phyloP scores from a whole-genome alignment of 495 filamentous ascomycete species.

The Penicillium antarcticum region DNA sequence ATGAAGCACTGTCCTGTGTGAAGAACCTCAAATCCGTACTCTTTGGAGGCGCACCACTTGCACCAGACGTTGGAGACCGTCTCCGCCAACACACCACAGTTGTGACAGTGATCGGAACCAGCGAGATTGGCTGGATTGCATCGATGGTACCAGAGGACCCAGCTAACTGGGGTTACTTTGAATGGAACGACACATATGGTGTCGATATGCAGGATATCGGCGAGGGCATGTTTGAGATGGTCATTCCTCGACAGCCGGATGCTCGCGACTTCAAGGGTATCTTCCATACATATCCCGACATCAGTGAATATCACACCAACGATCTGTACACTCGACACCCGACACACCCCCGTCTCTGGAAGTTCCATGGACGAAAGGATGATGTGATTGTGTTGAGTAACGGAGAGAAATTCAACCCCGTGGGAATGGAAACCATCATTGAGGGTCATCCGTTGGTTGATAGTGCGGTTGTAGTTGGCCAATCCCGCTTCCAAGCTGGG shows the following conservation, averaged over 20 bases:
- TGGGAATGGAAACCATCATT: constrained; percentile 32
- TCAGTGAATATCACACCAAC: constrained; percentile 49
- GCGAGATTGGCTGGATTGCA: constrained; percentile 17
- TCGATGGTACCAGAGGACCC: constrained; percentile 31
- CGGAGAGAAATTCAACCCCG: constrained; percentile 44
- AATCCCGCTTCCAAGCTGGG: constrained; percentile 28
- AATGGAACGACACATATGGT: constrained; percentile 44
- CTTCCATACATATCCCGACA: constrained; percentile 55
- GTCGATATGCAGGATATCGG: constrained; percentile 39
- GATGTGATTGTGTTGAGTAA: constrained; percentile 43
- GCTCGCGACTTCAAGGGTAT: constrained; percentile 37
- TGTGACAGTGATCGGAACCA: constrained; percentile 12
- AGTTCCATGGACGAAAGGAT: constrained; percentile 30
- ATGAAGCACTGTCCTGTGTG: constrained; percentile 13
- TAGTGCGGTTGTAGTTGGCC: constrained; percentile 33
- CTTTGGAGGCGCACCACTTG: constrained; percentile 24
- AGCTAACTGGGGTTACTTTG: constrained; percentile 49
- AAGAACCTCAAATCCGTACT: constrained; percentile 9
- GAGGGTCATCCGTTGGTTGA: constrained; percentile 23
- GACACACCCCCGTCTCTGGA: constrained; percentile 26
- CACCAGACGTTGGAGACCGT: constrained; percentile 10
- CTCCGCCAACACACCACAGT: constrained; percentile 15
- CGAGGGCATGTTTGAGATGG: constrained; percentile 46
- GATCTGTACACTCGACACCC: constrained; percentile 52
- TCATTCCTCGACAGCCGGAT: constrained; percentile 7